Percentiles rank a stretch among this genome's conserved stretches.
These are phyloP conservation scores for Chalciporus pseudorubinellus DNA, from an alignment of 768 basidiomycete species.

Conservation along the genomic window DNA sequence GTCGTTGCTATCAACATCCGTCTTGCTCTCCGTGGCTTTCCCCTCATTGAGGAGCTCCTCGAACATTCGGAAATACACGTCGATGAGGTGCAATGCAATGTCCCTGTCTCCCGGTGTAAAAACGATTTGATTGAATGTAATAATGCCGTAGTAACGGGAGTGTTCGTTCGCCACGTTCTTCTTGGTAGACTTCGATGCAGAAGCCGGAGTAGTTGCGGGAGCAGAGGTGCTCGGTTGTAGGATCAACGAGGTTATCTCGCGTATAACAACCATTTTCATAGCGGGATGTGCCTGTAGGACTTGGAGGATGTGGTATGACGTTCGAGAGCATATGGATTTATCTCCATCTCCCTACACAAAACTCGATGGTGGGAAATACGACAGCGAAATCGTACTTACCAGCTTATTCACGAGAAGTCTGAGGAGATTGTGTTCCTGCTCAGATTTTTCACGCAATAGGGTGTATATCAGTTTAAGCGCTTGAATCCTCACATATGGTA, in stretches of 20 bases:
- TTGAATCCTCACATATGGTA: slow-evolving; percentile 87
- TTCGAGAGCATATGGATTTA: slow-evolving; percentile 81
- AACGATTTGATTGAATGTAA: slow-evolving; percentile 93
- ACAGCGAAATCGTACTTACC: slow-evolving; percentile 39
- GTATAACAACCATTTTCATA: slow-evolving; percentile 88
- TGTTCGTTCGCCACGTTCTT: slow-evolving; percentile 55
- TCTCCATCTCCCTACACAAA: slow-evolving; percentile 77
- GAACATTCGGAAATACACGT: slow-evolving; percentile 95
- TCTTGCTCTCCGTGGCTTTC: slow-evolving; percentile 22
- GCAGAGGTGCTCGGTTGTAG: slow-evolving; percentile 49
- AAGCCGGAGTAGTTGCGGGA: slow-evolving; percentile 23
- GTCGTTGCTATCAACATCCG: slow-evolving; percentile 32
- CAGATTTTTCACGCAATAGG: slow-evolving; percentile 85
- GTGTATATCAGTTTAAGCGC: slow-evolving; percentile 73
- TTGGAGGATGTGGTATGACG: slow-evolving; percentile 86
- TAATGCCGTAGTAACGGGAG: slow-evolving; percentile 86
- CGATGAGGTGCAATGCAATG: slow-evolving; percentile 76
- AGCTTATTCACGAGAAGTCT: slow-evolving; percentile 93
- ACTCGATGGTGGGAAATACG: background rate
- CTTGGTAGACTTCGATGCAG: slow-evolving; percentile 30
- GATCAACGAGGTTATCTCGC: slow-evolving; percentile 79
- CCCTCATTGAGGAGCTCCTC: slow-evolving; percentile 76
- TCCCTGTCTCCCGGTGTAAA: slow-evolving; percentile 63
- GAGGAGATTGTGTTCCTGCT: slow-evolving; percentile 96
- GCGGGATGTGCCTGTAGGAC: slow-evolving; percentile 86